A percentile compares a stretch with the other conserved stretches of the same genome.
These are phyloP conservation scores for Globisporangium cederbergense DNA, from an alignment of 352 stramenopile species.

Conservation along the genomic window DNA sequence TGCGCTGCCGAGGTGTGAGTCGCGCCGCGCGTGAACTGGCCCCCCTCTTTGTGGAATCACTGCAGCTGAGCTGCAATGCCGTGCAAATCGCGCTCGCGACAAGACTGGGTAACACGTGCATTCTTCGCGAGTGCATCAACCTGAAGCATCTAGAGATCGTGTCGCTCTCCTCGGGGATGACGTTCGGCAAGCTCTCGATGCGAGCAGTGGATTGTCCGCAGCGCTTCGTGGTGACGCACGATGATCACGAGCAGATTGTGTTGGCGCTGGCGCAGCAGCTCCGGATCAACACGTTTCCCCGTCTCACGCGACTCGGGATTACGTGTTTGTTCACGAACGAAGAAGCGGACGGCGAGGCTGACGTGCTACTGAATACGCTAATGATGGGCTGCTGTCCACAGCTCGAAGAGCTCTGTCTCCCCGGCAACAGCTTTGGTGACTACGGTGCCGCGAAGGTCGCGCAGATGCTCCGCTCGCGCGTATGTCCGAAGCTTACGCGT, in stretches of 20 bases:
- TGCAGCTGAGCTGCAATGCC: conserved; percentile 81
- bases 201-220: conserved; percentile 79
- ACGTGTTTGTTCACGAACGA: conserved; percentile 87
- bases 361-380: conserved; percentile 78
- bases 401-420: conserved; percentile 75
- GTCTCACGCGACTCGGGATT: conserved; percentile 57
- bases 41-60: conserved; percentile 63
- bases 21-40: conserved; percentile 38
- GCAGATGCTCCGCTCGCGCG: conserved; percentile 76
- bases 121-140: conserved; percentile 63
- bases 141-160: conserved; percentile 73
- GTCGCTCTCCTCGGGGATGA: conserved; percentile 77
- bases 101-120: conserved; percentile 24
- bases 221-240: conserved; percentile 84
- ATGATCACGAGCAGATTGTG: conserved; percentile 86
- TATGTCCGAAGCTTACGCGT: conserved; percentile 73
- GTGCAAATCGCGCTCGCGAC: conserved; percentile 59
- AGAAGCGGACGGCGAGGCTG: conserved; percentile 76
- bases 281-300: conserved; percentile 47
- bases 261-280: conserved; percentile 68
- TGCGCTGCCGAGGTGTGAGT: conserved; percentile 58
- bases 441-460: conserved; percentile 79
- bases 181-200: conserved; percentile 83
- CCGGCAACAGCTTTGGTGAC: conserved; percentile 84
- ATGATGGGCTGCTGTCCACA: conserved; percentile 75